A percentile compares a stretch with the other conserved stretches of the same genome.
Evolutionary conservation across 257 asterid species (phyloP).

Genomic region (Solanum ahanhuiri): DNA sequence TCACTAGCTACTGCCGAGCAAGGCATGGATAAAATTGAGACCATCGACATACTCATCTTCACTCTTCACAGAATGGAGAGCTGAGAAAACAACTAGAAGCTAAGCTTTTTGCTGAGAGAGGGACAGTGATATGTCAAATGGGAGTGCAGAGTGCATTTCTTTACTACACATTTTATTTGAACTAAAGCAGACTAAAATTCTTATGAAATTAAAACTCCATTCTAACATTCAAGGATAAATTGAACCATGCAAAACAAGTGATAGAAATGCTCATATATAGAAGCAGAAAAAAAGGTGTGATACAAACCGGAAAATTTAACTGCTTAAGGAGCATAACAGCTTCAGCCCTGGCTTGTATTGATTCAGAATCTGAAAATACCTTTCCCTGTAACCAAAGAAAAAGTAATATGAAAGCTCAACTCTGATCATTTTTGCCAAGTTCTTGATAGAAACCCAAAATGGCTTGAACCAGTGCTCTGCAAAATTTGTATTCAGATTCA

Average conservation of each 20-base stretch:
- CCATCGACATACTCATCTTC: slow-evolving; percentile 1
- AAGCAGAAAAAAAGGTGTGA: slow-evolving; percentile 4
- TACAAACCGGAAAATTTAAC: slow-evolving; percentile 85
- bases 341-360: slow-evolving; percentile 97
- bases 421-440: neutral
- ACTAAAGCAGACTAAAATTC: neutral
- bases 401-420: neutral
- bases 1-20: slow-evolving; percentile 10
- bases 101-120: neutral
- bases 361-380: slow-evolving; percentile 93
- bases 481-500: neutral
- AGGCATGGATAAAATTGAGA: slow-evolving; percentile 8
- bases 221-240: neutral
- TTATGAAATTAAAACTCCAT: neutral
- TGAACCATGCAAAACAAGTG: neutral
- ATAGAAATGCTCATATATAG: neutral
- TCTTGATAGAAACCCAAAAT: neutral
- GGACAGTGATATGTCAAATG: neutral
- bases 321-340: slow-evolving; percentile 98
- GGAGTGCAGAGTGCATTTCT: neutral
- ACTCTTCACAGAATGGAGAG: slow-evolving; percentile 3
- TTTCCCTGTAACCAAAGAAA: slow-evolving; percentile 56
- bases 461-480: neutral
- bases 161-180: neutral
- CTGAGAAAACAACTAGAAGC: neutral